These are phyloP conservation scores for Pseudocercospora fijiensis DNA, from an alignment of 2,329 filamentous ascomycete species.

Conservation along the genomic window DNA sequence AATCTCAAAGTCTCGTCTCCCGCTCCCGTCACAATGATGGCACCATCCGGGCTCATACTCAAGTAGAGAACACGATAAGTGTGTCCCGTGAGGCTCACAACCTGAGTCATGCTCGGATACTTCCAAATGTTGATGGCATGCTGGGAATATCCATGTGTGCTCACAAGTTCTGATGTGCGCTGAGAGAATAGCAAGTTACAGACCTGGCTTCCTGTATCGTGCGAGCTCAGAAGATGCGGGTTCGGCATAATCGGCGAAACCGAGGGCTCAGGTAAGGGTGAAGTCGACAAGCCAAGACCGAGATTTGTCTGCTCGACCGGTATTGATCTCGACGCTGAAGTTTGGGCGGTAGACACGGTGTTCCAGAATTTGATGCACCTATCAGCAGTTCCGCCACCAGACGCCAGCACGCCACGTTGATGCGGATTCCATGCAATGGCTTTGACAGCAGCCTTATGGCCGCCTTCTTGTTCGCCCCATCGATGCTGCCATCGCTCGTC, in stretches of 20 bases:
- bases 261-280: slow-evolving; percentile 30
- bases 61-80: slow-evolving; percentile 95
- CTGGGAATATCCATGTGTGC: slow-evolving; percentile 94
- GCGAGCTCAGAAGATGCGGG: slow-evolving; percentile 64
- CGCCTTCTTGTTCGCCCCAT: slow-evolving; percentile 90
- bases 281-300: slow-evolving; percentile 31
- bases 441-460: slow-evolving; percentile 94
- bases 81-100: slow-evolving; percentile 91
- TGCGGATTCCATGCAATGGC: slow-evolving; percentile 98
- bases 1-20: slow-evolving; percentile 95
- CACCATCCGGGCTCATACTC: slow-evolving; percentile 94
- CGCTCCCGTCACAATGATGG: slow-evolving; percentile 90
- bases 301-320: slow-evolving; percentile 30
- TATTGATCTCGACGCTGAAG: slow-evolving; percentile 35
- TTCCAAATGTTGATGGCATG: slow-evolving; percentile 99
- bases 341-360: slow-evolving; percentile 55
- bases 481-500: slow-evolving; percentile 90
- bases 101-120: slow-evolving; percentile 96
- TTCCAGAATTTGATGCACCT: slow-evolving; percentile 98
- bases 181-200: slow-evolving; percentile 97
- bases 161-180: slow-evolving; percentile 96
- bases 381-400: slow-evolving; percentile 92
- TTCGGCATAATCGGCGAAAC: slow-evolving; percentile 44
- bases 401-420: slow-evolving; percentile 89
- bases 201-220: slow-evolving; percentile 97